phyloP scores from a whole-genome alignment of 2,329 filamentous ascomycete genomes.

The Fusarium keratoplasticum region DNA sequence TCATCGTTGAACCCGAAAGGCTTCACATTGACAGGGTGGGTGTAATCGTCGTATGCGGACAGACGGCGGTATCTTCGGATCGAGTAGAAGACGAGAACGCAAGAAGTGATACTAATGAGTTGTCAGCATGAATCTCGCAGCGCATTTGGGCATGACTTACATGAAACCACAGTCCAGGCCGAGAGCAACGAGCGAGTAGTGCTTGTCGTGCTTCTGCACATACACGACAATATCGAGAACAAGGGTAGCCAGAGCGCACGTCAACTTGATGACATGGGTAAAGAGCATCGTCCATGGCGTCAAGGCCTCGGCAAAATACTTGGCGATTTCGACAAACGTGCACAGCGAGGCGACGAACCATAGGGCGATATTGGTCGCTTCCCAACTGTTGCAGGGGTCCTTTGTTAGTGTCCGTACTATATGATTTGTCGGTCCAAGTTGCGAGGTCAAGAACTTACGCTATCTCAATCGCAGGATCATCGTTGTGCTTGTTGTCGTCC shows the following conservation, averaged over 20 bases:
- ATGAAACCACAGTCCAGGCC: slow-evolving; percentile 61
- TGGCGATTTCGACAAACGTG: slow-evolving; percentile 60
- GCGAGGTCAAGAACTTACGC: slow-evolving; percentile 55
- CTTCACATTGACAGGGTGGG: slow-evolving; percentile 62
- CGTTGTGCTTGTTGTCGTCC: slow-evolving; percentile 53
- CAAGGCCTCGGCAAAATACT: slow-evolving; percentile 60
- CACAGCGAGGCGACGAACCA: slow-evolving; percentile 60
- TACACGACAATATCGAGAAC: slow-evolving; percentile 66
- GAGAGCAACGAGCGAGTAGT: slow-evolving; percentile 62
- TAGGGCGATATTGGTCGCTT: slow-evolving; percentile 63
- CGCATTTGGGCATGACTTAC: slow-evolving; percentile 50
- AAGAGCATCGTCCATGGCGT: slow-evolving; percentile 67
- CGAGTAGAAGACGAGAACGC: slow-evolving; percentile 60
- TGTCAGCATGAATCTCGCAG: background rate
- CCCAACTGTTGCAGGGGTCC: slow-evolving; percentile 58
- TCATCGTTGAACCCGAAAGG: slow-evolving; percentile 58
- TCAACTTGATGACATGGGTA: slow-evolving; percentile 62
- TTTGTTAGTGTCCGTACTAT: background rate
- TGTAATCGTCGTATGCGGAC: slow-evolving; percentile 62
- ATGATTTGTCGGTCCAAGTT: background rate
- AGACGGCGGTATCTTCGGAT: slow-evolving; percentile 60
- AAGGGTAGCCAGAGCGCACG: slow-evolving; percentile 59
- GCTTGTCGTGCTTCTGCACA: slow-evolving; percentile 55
- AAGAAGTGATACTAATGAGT: slow-evolving; percentile 48
- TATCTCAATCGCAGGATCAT: slow-evolving; percentile 59